Base-by-base conservation (phyloP, 495 filamentous ascomycete species). In the Talaromyces ruber region DNA sequence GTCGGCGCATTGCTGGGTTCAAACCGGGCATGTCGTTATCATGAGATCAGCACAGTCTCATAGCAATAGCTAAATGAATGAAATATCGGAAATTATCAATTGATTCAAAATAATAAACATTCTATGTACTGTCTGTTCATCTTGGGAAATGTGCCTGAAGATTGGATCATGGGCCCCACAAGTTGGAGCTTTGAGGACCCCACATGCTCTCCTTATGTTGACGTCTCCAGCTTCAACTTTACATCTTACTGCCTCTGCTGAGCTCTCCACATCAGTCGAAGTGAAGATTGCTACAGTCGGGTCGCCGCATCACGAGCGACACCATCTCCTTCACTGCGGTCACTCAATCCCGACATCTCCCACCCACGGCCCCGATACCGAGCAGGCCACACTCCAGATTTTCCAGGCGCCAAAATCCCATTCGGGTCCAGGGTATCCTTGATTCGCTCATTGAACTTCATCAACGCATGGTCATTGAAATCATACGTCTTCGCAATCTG, bases 351-450 rank as follows among this genome's bases (percentile, higher is more conserved):
- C 18, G 25, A 26, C 52, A 55, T 55, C 52, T 55, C 52, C 52
- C 52, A 55, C 12, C 52, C 52, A 55, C 52, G 52, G 25, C 52
- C 52, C 21, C 59, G 34, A 66, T 84, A 85, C 25, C 67, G 67
- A 66, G 75, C 78, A 4, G 79, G 79, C 83, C 83, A 85, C 57
- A 85, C 81, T 0, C 83, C 83, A 55, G 72, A 78, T 45, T 79
- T 76, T 0, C 83, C 82, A 12, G 83, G 83, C 6, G 81, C 79
- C 66, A 85, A 67, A 43, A 86, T 84, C 0, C 81, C 79, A 64
- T 84, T 84, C 3, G 82, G 82, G 70, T 86, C 83, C 9, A 85
- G 61, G 18, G 79, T 75, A 63, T 86, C 79, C 74, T 86, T 85
- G 22, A 85, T 62, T 59, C 63, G 73, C 74, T 84, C 79, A 64